Evolutionary conservation across 2,329 filamentous ascomycete species (phyloP), one percentile per base, ranked within the genome.

Genomic region (Fusarium cicatricum): DNA sequence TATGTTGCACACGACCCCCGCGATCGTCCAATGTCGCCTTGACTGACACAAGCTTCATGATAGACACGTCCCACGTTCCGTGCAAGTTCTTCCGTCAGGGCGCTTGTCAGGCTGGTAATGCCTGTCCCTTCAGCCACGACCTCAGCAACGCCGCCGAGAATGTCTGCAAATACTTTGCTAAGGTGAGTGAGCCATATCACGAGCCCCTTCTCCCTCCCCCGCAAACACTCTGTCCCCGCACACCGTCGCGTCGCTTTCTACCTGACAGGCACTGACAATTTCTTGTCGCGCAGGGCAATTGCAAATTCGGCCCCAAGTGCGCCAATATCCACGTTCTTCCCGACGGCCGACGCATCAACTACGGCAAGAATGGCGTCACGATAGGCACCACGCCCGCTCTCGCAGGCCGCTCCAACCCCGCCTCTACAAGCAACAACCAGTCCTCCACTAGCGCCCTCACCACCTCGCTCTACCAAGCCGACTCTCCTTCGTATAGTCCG

Each of bases 41-140:
- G 46, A 60, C 68, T 70, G 60, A 70, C 61, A 56, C 59, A 40
- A 46, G 21, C 38, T 64, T 60, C 52, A 53, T 62, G 60, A 56
- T 62, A 97, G 94, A 97, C 76, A 97, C 95, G 15, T 90, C 93
- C 59, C 95, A 98, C 80, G 95, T 99, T 38, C 95, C 95, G 33
- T 99, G 95, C 90, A 98, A 98, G 83, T 99, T 99, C 89, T 99
- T 95, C 78, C 89, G 92, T 48, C 92, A 97, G 80, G 93, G 94
- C 74, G 88, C 92, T 70, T 99, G 95, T 76, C 94, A 98, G 83
- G 95, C 95, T 53, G 95, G 95, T 68, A 91, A 90, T 74, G 92
- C 93, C 64, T 99, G 95, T 79, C 95, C 95, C 34, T 99, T 98
- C 78, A 91, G 92, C 69, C 95, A 99, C 78, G 94, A 96, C 62